Evolutionary conservation across 306 rosid species (phyloP).

Genomic region (Cicer pinnatifidum): DNA sequence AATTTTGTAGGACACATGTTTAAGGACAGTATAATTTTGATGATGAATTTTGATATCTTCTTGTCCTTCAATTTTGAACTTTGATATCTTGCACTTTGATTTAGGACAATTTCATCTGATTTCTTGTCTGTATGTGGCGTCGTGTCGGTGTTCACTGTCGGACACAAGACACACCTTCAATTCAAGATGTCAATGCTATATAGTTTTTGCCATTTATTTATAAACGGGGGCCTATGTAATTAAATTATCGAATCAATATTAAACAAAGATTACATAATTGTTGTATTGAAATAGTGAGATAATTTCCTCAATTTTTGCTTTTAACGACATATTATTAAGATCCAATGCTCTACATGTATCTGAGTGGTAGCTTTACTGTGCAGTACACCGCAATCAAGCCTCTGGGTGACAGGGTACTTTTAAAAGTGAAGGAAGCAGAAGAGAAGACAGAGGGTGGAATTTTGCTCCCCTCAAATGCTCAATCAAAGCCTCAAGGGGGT

Average conservation of each 20-base stretch:
- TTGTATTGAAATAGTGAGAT: background rate
- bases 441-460: constrained; percentile 83
- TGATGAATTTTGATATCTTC: background rate
- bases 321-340: too few species aligned
- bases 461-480: constrained; percentile 79
- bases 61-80: too few species aligned
- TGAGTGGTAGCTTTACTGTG: constrained; percentile 9
- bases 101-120: background rate
- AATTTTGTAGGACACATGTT: background rate
- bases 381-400: constrained; percentile 87
- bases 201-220: too few species aligned
- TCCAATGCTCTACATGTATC: background rate
- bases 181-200: too few species aligned
- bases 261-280: too few species aligned
- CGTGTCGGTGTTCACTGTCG: too few species aligned
- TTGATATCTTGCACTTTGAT: background rate
- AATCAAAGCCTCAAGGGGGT: constrained; percentile 87
- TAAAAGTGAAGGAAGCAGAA: constrained; percentile 67
- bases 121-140: too few species aligned
- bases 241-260: too few species aligned
- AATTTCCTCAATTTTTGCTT: background rate
- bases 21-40: background rate
- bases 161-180: too few species aligned
- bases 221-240: too few species aligned
- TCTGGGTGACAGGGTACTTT: constrained; percentile 78